Percentiles rank a stretch among this genome's conserved stretches.
Conservation (phyloP, 2,329 filamentous ascomycete species). For the Chaetomium globosum region DNA sequence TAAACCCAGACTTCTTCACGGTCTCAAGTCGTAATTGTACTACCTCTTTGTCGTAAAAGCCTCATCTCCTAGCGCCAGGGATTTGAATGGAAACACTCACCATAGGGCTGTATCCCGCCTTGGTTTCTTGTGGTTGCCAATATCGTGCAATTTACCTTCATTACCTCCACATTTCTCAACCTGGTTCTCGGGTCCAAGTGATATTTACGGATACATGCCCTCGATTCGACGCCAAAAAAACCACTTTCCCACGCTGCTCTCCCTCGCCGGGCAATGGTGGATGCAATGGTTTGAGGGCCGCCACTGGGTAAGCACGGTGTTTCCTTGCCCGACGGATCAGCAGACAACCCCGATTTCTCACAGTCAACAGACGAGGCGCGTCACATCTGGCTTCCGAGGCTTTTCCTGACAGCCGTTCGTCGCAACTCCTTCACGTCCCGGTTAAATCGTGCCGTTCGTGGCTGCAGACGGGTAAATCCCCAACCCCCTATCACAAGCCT, state of each 20-base stretch:
- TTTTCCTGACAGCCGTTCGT: not conserved
- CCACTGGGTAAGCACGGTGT: not conserved
- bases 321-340: not conserved
- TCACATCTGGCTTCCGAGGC: constrained; percentile 10
- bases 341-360: not conserved
- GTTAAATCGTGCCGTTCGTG: constrained; percentile 1
- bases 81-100: not conserved
- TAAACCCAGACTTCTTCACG: too few relatives aligned
- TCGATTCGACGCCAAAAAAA: not conserved
- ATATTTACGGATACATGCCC: not conserved
- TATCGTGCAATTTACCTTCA: constrained; percentile 1
- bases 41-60: too few relatives aligned
- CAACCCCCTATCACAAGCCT: not conserved
- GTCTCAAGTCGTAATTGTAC: too few relatives aligned
- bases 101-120: not conserved
- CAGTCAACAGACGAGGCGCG: not conserved
- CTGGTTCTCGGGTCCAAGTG: not conserved
- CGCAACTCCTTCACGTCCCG: constrained; percentile 1
- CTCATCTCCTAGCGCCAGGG: too few relatives aligned
- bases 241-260: not conserved
- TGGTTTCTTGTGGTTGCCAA: not conserved
- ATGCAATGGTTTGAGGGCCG: not conserved
- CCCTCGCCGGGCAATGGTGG: not conserved
- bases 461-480: not conserved
- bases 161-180: not conserved